phyloP scores from a whole-genome alignment of 1,139 yeast species.

The Magnusiomyces magnusii region DNA sequence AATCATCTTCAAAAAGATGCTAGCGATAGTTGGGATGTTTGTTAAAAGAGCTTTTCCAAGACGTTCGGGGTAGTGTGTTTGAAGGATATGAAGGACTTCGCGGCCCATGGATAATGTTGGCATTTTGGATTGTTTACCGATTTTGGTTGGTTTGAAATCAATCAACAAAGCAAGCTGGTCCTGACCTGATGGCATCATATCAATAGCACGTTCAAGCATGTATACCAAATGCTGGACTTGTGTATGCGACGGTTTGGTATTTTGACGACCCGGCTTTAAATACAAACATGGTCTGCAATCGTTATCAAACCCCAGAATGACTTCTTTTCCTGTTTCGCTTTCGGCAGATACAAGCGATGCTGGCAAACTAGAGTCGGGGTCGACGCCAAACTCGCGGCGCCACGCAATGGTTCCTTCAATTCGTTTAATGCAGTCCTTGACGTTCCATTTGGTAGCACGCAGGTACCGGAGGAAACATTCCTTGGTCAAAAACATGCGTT shows the following conservation, averaged over 20 bases:
- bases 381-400: constrained; percentile 89
- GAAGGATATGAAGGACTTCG: constrained; percentile 78
- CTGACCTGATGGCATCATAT: constrained; percentile 94
- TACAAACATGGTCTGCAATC: constrained; percentile 86
- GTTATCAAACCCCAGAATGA: constrained; percentile 81
- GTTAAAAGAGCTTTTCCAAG: constrained; percentile 85
- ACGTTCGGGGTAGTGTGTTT: constrained; percentile 94
- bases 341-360: constrained; percentile 61
- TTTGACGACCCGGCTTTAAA: constrained; percentile 86
- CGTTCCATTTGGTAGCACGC: constrained; percentile 87
- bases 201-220: constrained; percentile 84
- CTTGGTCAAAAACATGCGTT: constrained; percentile 82
- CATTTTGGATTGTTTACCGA: constrained; percentile 53
- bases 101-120: constrained; percentile 79
- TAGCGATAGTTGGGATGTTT: constrained; percentile 88
- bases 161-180: constrained; percentile 83
- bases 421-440: constrained; percentile 61
- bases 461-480: constrained; percentile 84
- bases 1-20: constrained; percentile 81
- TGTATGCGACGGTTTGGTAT: constrained; percentile 74
- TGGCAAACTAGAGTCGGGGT: constrained; percentile 47
- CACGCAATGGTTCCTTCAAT: constrained; percentile 71
- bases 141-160: constrained; percentile 68
- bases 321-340: constrained; percentile 81
- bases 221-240: constrained; percentile 92